Percentiles rank a stretch among this genome's conserved stretches.
phyloP scores from a whole-genome alignment of 75 land plant genomes.

The Isoetes taiwanensis region DNA sequence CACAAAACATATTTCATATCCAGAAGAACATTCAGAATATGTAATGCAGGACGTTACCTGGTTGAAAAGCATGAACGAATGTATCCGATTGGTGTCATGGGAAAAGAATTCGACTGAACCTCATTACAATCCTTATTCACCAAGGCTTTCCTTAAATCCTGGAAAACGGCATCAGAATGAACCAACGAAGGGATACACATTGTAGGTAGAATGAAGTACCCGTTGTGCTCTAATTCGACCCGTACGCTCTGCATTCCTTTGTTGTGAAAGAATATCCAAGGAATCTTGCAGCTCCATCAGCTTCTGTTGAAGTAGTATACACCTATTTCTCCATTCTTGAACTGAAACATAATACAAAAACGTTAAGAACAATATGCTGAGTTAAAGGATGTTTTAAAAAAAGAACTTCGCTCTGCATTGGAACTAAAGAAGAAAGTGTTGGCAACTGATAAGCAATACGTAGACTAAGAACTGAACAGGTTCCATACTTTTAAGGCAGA shows the following conservation, averaged over 20 bases:
- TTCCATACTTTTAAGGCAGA: too few species aligned
- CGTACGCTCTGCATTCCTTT: conserved; percentile 62
- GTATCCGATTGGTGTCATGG: conserved; percentile 73
- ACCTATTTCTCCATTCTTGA: conserved; percentile 22
- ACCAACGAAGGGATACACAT: background rate
- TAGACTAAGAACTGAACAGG: too few species aligned
- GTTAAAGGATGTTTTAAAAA: too few species aligned
- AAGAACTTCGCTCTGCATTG: too few species aligned
- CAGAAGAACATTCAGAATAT: background rate
- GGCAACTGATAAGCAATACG: too few species aligned
- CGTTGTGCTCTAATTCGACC: conserved; percentile 89
- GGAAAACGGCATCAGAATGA: background rate
- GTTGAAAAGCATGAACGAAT: conserved; percentile 83
- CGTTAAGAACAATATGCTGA: too few species aligned
- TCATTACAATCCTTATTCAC: conserved; percentile 19
- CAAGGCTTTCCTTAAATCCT: conserved; percentile 63
- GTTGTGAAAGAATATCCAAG: conserved; percentile 29
- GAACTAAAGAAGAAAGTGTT: too few species aligned
- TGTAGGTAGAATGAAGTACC: conserved; percentile 22
- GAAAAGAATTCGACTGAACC: conserved; percentile 31
- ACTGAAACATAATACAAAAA: too few species aligned
- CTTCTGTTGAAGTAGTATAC: conserved; percentile 7
- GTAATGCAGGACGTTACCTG: conserved; percentile 62
- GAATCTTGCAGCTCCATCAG: conserved; percentile 48
- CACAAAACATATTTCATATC: background rate